Conservation (phyloP, 2,329 filamentous ascomycete species). For the Phyllosticta paracitricarpa region DNA sequence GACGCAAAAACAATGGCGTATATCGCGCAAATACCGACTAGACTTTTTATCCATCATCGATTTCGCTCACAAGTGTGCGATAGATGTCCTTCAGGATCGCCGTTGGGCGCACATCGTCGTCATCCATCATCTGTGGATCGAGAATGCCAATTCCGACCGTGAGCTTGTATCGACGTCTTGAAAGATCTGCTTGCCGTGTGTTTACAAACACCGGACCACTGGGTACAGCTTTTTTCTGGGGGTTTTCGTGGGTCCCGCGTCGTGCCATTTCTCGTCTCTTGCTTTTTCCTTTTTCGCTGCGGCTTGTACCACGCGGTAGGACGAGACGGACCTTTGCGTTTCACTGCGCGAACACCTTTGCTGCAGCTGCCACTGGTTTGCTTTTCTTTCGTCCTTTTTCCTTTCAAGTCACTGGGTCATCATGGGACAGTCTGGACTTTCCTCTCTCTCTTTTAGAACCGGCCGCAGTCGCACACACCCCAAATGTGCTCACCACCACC, state of each 20-base stretch:
- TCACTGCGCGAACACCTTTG: not conserved
- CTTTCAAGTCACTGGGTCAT: too few relatives aligned
- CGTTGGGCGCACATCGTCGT: not conserved
- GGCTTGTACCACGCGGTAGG: not conserved
- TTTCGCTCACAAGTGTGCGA: not conserved
- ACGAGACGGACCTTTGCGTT: not conserved
- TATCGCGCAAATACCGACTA: not conserved
- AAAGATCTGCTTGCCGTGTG: not conserved
- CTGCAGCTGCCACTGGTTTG: not conserved
- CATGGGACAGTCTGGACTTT: too few relatives aligned
- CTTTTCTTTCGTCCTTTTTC: not conserved
- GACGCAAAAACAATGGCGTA: not conserved
- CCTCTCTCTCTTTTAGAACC: too few relatives aligned
- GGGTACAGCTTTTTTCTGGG: not conserved
- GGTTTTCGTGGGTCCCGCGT: not conserved
- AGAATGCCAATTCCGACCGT: not conserved
- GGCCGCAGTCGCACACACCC: too few relatives aligned
- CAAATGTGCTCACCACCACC: too few relatives aligned
- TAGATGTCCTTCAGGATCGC: not conserved
- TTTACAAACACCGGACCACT: not conserved
- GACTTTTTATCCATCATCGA: not conserved
- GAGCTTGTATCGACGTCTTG: not conserved
- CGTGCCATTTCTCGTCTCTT: not conserved
- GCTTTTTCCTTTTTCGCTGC: not conserved
- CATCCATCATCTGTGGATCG: not conserved